phyloP scores from a whole-genome alignment of 768 basidiomycete genomes.

The Lactarius tabidus region DNA sequence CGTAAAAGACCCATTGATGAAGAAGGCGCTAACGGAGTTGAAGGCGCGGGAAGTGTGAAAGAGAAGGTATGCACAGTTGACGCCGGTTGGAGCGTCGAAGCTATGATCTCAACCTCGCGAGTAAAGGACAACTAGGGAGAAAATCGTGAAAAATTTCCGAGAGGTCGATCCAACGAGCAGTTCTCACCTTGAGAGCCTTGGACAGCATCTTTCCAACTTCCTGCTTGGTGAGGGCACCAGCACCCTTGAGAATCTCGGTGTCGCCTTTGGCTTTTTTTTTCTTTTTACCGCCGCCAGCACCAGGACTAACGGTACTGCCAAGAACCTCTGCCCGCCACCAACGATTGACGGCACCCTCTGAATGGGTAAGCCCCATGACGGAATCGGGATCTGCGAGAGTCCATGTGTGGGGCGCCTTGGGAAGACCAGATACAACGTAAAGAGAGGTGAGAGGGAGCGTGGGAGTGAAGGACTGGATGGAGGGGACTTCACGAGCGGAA shows the following conservation, averaged over 20 bases:
- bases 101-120: constrained; percentile 90
- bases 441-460: constrained; percentile 76
- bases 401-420: constrained; percentile 88
- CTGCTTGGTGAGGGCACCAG: constrained; percentile 76
- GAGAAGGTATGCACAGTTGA: constrained; percentile 91
- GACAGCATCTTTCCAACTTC: constrained; percentile 89
- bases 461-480: constrained; percentile 59
- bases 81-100: constrained; percentile 90
- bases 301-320: constrained; percentile 81
- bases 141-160: background rate
- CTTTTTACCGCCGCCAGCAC: constrained; percentile 69
- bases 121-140: constrained; percentile 74
- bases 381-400: constrained; percentile 82
- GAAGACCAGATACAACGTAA: constrained; percentile 84
- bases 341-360: constrained; percentile 78
- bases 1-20: constrained; percentile 69
- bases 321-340: constrained; percentile 93
- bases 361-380: constrained; percentile 75
- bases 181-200: constrained; percentile 78
- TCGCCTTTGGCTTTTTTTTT: constrained; percentile 64
- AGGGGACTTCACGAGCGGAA: constrained; percentile 53
- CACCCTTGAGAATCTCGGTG: constrained; percentile 63
- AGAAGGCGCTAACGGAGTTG: constrained; percentile 70
- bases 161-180: background rate
- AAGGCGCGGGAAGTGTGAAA: constrained; percentile 76